Conservation (phyloP, 164 flowering plant species). For the Vitis amurensis region DNA sequence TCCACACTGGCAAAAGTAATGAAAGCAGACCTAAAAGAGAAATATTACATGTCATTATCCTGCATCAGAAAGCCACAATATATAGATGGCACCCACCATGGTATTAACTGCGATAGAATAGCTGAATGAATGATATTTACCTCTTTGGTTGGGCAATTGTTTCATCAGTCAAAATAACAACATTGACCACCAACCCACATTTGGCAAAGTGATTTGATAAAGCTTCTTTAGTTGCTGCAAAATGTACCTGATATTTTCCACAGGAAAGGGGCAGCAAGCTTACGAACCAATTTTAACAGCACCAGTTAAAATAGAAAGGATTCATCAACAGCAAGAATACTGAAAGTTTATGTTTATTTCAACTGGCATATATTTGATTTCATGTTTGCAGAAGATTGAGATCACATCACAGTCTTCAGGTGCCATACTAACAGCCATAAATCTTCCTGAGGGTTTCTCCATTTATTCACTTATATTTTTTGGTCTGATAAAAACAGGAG, state of each 20-base stretch:
- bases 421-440: too few relatives aligned
- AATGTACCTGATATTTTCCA: constrained; percentile 40
- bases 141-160: constrained; percentile 35
- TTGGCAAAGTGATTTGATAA: constrained; percentile 31
- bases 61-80: background rate
- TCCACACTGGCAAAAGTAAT: constrained; percentile 34
- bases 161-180: constrained; percentile 23
- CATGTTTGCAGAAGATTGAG: background rate
- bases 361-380: background rate
- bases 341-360: background rate
- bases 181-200: constrained; percentile 34
- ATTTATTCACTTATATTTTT: too few relatives aligned
- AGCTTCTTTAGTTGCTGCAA: constrained; percentile 39
- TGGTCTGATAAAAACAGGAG: too few relatives aligned
- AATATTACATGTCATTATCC: background rate
- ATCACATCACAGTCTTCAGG: too few relatives aligned
- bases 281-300: background rate
- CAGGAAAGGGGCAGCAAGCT: constrained; percentile 2
- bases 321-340: background rate
- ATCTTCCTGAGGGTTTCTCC: too few relatives aligned
- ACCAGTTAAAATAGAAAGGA: background rate
- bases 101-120: background rate
- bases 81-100: background rate
- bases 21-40: constrained; percentile 33
- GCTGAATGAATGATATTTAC: constrained; percentile 15